phyloP scores from a whole-genome alignment of 257 asterid species.

The Solanum commersonii region DNA sequence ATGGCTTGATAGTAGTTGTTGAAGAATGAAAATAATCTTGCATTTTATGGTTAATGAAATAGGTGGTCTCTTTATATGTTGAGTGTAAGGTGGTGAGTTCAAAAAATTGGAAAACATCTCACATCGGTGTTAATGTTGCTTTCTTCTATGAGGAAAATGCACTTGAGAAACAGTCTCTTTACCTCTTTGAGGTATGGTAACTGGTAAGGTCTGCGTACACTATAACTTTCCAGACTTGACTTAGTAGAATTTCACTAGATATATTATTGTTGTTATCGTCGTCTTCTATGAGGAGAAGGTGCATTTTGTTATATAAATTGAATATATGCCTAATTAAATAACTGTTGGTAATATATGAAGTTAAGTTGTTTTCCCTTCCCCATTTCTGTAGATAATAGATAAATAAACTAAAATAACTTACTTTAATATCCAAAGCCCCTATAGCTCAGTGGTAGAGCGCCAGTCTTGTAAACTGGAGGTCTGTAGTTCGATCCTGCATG shows the following conservation, averaged over 20 bases:
- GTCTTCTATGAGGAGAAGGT: neutral
- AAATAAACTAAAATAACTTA: neutral
- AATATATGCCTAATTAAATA: neutral
- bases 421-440: neutral
- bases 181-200: neutral
- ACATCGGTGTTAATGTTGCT: neutral
- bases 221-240: too few relatives aligned
- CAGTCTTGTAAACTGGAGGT: neutral
- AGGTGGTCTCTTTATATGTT: neutral
- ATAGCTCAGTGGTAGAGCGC: neutral
- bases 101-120: neutral
- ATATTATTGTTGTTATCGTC: too few relatives aligned
- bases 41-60: neutral
- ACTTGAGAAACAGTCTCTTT: too few relatives aligned
- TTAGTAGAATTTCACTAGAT: too few relatives aligned
- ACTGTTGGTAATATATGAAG: neutral
- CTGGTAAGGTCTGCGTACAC: too few relatives aligned
- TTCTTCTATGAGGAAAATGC: neutral
- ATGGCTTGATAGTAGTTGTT: neutral
- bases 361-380: neutral
- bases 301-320: neutral
- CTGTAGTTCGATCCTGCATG: neutral
- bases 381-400: neutral
- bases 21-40: neutral
- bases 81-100: rapidly evolving